phyloP scores from a whole-genome alignment of 129 eudicot species.

The sunflower (Helianthus annuus) region DNA sequence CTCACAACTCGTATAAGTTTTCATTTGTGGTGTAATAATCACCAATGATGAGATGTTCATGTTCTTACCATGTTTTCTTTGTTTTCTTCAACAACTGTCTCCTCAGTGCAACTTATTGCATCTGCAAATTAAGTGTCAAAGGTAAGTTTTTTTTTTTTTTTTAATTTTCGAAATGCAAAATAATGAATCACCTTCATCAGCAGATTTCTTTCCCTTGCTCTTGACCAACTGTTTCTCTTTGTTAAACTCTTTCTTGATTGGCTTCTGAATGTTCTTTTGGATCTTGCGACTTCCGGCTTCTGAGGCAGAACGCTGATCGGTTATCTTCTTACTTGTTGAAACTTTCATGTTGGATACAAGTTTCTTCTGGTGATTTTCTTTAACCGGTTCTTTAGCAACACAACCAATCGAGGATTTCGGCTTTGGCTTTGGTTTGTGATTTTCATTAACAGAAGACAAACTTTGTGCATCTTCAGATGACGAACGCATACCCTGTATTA shows the following conservation, averaged over 20 bases:
- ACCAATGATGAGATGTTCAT: neutral
- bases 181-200: constrained; percentile 38
- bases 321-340: constrained; percentile 31
- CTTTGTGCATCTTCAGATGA: constrained; percentile 49
- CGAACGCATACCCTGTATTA: constrained; percentile 36
- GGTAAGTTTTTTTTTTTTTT: neutral
- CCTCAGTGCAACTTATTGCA: neutral
- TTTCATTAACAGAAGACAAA: constrained; percentile 48
- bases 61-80: constrained; percentile 73
- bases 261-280: constrained; percentile 49
- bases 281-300: constrained; percentile 14
- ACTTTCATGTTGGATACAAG: constrained; percentile 32
- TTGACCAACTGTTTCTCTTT: constrained; percentile 43
- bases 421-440: constrained; percentile 38
- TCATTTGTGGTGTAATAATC: too few relatives aligned
- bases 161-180: neutral
- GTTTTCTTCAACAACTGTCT: constrained; percentile 49
- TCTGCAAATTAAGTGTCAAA: neutral
- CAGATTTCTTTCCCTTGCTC: constrained; percentile 48
- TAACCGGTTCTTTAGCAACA: constrained; percentile 34
- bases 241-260: constrained; percentile 39
- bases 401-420: constrained; percentile 38
- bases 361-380: constrained; percentile 36
- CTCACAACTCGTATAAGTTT: too few relatives aligned
- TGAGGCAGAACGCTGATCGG: neutral